These are phyloP conservation scores for Ophiostoma pallidulum DNA, from an alignment of 2,329 filamentous ascomycete genomes.

Conservation along the genomic window DNA sequence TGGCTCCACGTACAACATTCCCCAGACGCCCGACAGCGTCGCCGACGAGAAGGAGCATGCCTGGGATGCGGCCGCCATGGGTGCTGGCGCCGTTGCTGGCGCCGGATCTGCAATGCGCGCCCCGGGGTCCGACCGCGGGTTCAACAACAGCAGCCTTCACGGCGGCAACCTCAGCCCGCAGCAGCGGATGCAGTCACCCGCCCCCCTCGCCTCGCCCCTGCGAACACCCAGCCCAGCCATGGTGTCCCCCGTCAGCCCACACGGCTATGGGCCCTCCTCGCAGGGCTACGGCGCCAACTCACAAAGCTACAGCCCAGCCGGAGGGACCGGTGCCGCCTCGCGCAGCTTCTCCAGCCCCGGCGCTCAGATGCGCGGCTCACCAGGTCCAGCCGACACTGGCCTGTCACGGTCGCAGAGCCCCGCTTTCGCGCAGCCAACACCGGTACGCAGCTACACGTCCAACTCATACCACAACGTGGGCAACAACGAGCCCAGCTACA, in stretches of 20 bases:
- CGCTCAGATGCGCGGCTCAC: constrained; percentile 5
- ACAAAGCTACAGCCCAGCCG: neutral
- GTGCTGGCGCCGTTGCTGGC: constrained; percentile 16
- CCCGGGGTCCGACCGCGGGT: constrained; percentile 16
- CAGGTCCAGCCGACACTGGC: neutral
- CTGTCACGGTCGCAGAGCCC: constrained; percentile 10
- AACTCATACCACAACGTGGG: neutral
- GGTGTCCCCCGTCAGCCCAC: neutral
- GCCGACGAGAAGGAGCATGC: constrained; percentile 22
- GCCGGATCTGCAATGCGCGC: constrained; percentile 13
- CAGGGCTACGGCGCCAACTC: no score
- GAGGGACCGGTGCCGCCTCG: neutral
- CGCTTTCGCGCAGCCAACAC: neutral
- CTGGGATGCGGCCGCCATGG: constrained; percentile 19
- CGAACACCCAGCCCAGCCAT: neutral
- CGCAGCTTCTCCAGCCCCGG: constrained; percentile 21
- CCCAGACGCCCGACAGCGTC: constrained; percentile 21
- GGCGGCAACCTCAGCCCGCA: constrained; percentile 4
- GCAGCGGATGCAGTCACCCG: neutral
- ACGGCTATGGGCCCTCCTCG: no score
- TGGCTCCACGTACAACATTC: constrained; percentile 25
- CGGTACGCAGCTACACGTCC: constrained; percentile 12
- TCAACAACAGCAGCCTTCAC: constrained; percentile 13
- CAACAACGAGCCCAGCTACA: neutral
- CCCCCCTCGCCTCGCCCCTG: neutral